These are phyloP conservation scores for Cadophora gregata DNA, from an alignment of 2,329 filamentous ascomycete species.

Conservation along the genomic window DNA sequence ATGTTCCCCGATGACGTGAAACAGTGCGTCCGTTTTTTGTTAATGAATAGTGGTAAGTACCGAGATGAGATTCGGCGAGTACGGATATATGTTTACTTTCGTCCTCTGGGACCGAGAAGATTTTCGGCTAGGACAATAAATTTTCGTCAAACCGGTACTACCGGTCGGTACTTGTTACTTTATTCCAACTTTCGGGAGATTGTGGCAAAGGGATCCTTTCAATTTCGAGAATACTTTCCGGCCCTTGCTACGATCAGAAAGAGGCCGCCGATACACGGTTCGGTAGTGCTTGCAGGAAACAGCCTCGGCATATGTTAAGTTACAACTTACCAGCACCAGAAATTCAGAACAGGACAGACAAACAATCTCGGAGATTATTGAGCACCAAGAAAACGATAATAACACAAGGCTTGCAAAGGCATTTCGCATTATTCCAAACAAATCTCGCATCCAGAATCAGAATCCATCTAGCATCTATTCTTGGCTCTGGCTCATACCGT, in stretches of 20 bases:
- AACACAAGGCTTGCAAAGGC: not conserved
- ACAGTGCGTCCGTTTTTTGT: no score
- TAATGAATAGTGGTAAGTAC: not conserved
- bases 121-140: not conserved
- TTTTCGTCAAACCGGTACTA: not conserved
- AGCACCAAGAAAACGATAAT: no score
- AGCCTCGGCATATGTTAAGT: not conserved
- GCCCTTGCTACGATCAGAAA: not conserved
- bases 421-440: not conserved
- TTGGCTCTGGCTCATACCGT: not conserved
- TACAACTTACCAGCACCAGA: no score
- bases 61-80: not conserved
- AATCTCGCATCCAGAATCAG: not conserved
- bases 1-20: not conserved
- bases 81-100: not conserved
- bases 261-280: not conserved
- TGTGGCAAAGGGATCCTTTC: not conserved
- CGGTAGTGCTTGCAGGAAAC: not conserved
- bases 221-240: not conserved
- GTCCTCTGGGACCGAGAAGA: not conserved
- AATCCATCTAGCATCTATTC: not conserved
- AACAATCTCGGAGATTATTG: not conserved
- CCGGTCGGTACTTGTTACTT: not conserved
- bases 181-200: no score
- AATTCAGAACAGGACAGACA: no score